A percentile compares a stretch with the other conserved stretches of the same genome.
phyloP scores from a whole-genome alignment of 176 grass and related monocot genomes.

The Musa schizocarpa region DNA sequence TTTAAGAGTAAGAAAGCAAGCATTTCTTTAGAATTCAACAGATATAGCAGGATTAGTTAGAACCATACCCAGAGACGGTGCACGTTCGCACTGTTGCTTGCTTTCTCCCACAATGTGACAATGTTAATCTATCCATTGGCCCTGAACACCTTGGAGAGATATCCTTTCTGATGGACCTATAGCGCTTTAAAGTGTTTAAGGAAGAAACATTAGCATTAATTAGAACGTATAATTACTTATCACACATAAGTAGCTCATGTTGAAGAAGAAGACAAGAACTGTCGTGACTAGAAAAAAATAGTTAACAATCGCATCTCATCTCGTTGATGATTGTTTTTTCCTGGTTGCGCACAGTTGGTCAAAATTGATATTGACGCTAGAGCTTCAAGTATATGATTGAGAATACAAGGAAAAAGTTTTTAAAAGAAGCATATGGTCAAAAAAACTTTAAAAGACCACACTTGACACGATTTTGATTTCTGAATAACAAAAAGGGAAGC shows the following conservation, averaged over 20 bases:
- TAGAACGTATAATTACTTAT: not conserved
- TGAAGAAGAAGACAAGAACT: not conserved
- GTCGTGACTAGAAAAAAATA: no score
- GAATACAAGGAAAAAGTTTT: no score
- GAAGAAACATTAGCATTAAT: not conserved
- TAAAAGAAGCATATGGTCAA: no score
- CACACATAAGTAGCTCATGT: not conserved
- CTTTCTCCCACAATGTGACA: not conserved
- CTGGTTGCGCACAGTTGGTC: not conserved
- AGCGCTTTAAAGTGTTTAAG: not conserved
- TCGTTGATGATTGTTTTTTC: not conserved
- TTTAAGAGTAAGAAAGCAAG: not conserved
- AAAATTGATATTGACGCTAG: not conserved
- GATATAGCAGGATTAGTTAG: not conserved
- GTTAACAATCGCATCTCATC: no score
- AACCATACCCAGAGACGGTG: constrained; percentile 7
- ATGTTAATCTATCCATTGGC: not conserved
- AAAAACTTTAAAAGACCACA: no score
- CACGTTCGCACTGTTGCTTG: not conserved
- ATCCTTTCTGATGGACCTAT: not conserved
- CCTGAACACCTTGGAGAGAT: not conserved
- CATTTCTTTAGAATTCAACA: not conserved
- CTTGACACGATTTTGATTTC: no score
- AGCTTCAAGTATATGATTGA: not conserved
- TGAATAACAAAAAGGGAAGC: no score